Base-by-base conservation (phyloP, 495 filamentous ascomycete genomes). In the Daldinia concentrica region DNA sequence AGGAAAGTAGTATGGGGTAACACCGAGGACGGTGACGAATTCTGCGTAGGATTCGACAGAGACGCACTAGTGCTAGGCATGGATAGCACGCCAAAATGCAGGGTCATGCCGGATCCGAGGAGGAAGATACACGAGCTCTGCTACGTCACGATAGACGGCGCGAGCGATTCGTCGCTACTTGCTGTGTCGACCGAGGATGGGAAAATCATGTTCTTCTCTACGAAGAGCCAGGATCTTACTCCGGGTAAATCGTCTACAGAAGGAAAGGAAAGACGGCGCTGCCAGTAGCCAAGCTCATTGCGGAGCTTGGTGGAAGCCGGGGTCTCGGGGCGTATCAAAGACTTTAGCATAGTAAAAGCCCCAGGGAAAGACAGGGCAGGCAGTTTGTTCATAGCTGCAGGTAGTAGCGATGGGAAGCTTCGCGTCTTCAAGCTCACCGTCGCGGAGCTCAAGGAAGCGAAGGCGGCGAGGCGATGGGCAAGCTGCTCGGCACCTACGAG, bases 121-220 rank as follows among this genome's bases (percentile, higher is more conserved):
- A 94, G 88, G 30, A 98, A 97, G 81, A 78, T 98, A 61, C 94
- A 97, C 71, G 87, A 93, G 77, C 79, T 97, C 45, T 83, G 85
- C 61, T 98, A 97, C 78, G 72, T 95, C 22, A 76, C 80, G 30
- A 76, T 82, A 15, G 80, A 81, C 17, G 81, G 83, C 29, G 73
- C 79, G 22, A 81, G 80, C 15, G 78, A 82, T 22, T 81, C 80
- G 30, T 77, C 80, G 30, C 76, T 95, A 9, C 77, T 99, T 43
- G 90, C 89, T 1, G 82, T 96, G 6, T 92, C 93, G n/a, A 98
- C 95, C 0, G 95, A 98, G 77, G 95, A 98, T 78, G 95, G 96
- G 19, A 85, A 91, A 48, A 83, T 99, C 19, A 70, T 97, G 36
- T 97, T 99, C 78, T 97, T 93, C 76, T 89, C 89, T 50, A 94